A percentile compares a stretch with the other conserved stretches of the same genome.
These are phyloP conservation scores for Suillus cothurnatus DNA, from an alignment of 768 basidiomycete species.

Conservation along the genomic window DNA sequence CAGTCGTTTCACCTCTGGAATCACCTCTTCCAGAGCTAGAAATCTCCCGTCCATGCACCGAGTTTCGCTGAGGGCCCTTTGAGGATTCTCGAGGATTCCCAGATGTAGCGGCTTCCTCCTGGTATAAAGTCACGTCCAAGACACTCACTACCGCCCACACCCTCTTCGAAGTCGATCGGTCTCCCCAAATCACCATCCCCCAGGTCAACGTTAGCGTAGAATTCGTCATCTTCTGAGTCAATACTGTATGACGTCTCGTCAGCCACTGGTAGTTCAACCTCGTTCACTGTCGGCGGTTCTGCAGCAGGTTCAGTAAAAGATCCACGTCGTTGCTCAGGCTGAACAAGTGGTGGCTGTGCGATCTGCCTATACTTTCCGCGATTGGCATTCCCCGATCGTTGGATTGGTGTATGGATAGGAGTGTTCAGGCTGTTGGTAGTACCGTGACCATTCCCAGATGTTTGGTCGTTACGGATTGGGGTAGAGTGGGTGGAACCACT, in stretches of 20 bases:
- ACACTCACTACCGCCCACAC: slow-evolving; percentile 22
- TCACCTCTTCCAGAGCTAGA: background rate
- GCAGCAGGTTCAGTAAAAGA: slow-evolving; percentile 14
- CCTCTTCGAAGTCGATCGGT: slow-evolving; percentile 45
- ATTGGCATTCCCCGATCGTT: slow-evolving; percentile 9
- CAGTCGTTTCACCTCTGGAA: background rate
- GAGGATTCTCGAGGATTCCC: background rate
- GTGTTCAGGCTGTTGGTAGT: slow-evolving; percentile 30
- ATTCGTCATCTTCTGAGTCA: slow-evolving; percentile 67
- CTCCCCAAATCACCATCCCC: slow-evolving; percentile 43
- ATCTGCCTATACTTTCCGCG: slow-evolving; percentile 5
- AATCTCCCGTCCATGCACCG: background rate
- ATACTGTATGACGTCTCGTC: slow-evolving; percentile 46
- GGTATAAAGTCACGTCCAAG: slow-evolving; percentile 9
- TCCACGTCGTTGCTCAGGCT: slow-evolving; percentile 15
- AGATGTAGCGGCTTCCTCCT: background rate
- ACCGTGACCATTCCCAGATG: background rate
- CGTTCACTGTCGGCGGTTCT: slow-evolving; percentile 1
- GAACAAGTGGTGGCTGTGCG: slow-evolving; percentile 15
- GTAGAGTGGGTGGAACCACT: slow-evolving; percentile 11
- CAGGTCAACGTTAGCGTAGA: slow-evolving; percentile 59
- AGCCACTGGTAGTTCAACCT: slow-evolving; percentile 14
- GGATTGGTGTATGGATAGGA: slow-evolving; percentile 36
- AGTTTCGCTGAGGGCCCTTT: background rate
- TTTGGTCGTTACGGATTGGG: background rate